A percentile compares a stretch with the other conserved stretches of the same genome.
These are phyloP conservation scores for Immersiella caudata DNA, from an alignment of 495 filamentous ascomycete genomes.

Conservation along the genomic window DNA sequence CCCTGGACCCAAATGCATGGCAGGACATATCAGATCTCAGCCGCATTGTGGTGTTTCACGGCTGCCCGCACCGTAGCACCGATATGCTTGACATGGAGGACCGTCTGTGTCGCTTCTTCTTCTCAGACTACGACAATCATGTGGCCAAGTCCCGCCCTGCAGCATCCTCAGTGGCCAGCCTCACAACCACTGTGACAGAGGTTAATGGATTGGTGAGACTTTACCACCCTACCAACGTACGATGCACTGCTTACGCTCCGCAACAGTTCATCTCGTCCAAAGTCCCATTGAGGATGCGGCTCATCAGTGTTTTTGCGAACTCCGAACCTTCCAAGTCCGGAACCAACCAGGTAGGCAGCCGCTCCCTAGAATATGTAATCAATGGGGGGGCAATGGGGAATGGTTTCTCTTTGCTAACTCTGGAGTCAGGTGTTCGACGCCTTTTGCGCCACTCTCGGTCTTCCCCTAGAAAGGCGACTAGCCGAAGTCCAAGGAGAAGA, in stretches of 20 bases:
- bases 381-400: too few species aligned
- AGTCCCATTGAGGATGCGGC: neutral
- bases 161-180: neutral
- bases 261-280: neutral
- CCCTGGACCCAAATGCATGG: neutral
- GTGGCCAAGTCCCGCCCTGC: neutral
- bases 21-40: neutral
- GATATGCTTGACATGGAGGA: neutral
- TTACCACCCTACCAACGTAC: neutral
- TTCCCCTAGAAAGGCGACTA: neutral
- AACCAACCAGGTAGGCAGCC: neutral
- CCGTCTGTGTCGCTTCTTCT: neutral
- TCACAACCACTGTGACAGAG: neutral
- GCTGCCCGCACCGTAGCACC: neutral
- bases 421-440: neutral
- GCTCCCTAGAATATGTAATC: neutral
- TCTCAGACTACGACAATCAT: neutral
- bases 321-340: neutral
- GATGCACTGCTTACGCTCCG: neutral
- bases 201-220: neutral
- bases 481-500: neutral
- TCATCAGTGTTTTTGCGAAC: neutral
- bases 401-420: neutral
- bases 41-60: neutral
- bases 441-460: neutral